Conservation (phyloP, 306 rosid genomes). For the Glycine latifolia region DNA sequence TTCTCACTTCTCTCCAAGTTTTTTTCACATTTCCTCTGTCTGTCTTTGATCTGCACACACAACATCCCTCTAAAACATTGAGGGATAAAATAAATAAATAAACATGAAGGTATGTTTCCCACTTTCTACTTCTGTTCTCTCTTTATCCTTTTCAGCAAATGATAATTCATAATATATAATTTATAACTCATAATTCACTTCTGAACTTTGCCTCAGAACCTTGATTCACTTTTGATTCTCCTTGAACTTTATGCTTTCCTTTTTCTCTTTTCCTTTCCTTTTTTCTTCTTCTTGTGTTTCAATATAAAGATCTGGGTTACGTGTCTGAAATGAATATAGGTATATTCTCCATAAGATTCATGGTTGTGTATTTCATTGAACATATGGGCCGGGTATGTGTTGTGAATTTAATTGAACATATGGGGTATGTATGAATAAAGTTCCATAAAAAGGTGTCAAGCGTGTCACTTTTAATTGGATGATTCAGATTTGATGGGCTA, state of each 20-base stretch:
- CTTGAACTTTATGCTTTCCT: slow-evolving; percentile 37
- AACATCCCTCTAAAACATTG: slow-evolving; percentile 35
- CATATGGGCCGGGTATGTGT: slow-evolving; percentile 19
- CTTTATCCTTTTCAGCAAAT: neutral
- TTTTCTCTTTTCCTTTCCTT: neutral
- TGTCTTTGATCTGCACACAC: slow-evolving; percentile 44
- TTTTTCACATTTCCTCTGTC: slow-evolving; percentile 5
- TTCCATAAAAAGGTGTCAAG: neutral
- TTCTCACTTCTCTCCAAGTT: neutral
- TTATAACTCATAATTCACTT: slow-evolving; percentile 7
- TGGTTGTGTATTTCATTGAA: slow-evolving; percentile 33
- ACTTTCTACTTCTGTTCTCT: slow-evolving; percentile 39
- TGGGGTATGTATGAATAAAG: slow-evolving; percentile 22
- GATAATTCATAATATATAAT: neutral
- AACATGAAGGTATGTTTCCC: slow-evolving; percentile 74
- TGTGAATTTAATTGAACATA: slow-evolving; percentile 34
- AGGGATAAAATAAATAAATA: neutral
- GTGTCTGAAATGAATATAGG: slow-evolving; percentile 35
- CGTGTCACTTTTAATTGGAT: slow-evolving; percentile 24
- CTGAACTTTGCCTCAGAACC: slow-evolving; percentile 31
- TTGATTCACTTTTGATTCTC: slow-evolving; percentile 46
- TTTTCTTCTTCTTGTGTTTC: neutral
- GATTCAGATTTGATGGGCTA: slow-evolving; percentile 35
- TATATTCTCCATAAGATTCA: slow-evolving; percentile 37
- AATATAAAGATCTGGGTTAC: slow-evolving; percentile 22